A percentile compares a stretch with the other conserved stretches of the same genome.
Conservation (phyloP, 495 filamentous ascomycete genomes). For the Aspergillus carlsbadensis region DNA sequence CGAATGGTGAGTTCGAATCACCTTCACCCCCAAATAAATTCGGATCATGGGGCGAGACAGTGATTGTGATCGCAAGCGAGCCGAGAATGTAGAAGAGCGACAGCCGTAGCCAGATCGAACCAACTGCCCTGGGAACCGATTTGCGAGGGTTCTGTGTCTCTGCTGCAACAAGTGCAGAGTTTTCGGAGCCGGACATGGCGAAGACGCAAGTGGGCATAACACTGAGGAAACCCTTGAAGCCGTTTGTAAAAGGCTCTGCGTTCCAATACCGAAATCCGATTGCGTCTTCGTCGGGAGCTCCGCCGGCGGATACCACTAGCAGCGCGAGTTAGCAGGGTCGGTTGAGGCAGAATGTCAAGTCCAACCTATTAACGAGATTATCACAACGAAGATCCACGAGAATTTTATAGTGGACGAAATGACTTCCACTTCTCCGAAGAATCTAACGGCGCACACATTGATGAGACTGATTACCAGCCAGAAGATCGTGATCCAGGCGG, state of each 20-base stretch:
- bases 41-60: slow-evolving; percentile 36
- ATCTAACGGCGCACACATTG: slow-evolving; percentile 45
- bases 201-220: slow-evolving; percentile 69
- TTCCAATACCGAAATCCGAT: slow-evolving; percentile 64
- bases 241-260: slow-evolving; percentile 62
- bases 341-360: slow-evolving; percentile 4
- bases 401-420: slow-evolving; percentile 50
- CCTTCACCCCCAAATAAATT: slow-evolving; percentile 43
- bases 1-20: slow-evolving; percentile 53
- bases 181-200: slow-evolving; percentile 62
- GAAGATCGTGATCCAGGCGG: slow-evolving; percentile 50
- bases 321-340: too few relatives aligned
- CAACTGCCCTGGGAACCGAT: slow-evolving; percentile 62
- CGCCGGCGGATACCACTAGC: slow-evolving; percentile 51
- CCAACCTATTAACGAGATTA: slow-evolving; percentile 32
- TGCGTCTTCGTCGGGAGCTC: slow-evolving; percentile 54
- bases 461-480: slow-evolving; percentile 42
- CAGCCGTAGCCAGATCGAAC: slow-evolving; percentile 66
- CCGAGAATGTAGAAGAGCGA: slow-evolving; percentile 57
- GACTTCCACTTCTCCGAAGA: slow-evolving; percentile 58
- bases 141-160: slow-evolving; percentile 61
- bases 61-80: slow-evolving; percentile 60
- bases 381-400: slow-evolving; percentile 42
- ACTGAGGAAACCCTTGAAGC: slow-evolving; percentile 66
- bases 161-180: slow-evolving; percentile 57